Evolutionary conservation across 257 asterid species (phyloP).

Genomic region (Solanum tacnaense): DNA sequence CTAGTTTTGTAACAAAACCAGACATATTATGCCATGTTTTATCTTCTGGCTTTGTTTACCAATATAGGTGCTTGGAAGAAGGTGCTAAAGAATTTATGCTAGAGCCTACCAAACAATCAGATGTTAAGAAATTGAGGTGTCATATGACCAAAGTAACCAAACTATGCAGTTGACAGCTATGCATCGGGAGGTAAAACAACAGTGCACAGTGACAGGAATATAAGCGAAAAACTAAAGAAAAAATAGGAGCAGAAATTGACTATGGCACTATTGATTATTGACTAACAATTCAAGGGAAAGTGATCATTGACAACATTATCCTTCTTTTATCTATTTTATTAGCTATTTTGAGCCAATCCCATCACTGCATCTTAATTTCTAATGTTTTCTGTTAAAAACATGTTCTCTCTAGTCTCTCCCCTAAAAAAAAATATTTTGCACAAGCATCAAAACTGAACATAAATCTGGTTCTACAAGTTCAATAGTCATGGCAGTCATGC

Average conservation of each 20-base stretch:
- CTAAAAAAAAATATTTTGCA: not conserved
- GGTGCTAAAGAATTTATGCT: slow-evolving; percentile 29
- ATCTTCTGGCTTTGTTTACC: not conserved
- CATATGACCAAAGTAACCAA: slow-evolving; percentile 9
- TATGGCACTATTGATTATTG: not conserved
- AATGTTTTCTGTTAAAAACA: not conserved
- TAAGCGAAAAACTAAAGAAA: not conserved
- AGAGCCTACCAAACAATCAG: slow-evolving; percentile 35
- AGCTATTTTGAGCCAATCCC: not conserved
- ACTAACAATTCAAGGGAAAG: not conserved
- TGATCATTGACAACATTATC: not conserved
- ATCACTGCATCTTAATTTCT: not conserved
- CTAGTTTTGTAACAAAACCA: not conserved
- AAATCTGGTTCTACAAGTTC: not conserved
- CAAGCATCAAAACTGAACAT: not conserved
- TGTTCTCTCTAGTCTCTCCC: not conserved
- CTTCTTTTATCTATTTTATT: not conserved
- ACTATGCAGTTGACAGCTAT: slow-evolving; percentile 10
- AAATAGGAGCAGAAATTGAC: not conserved
- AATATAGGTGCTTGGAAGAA: slow-evolving; percentile 24
- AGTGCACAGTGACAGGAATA: not conserved
- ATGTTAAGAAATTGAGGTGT: slow-evolving; percentile 25
- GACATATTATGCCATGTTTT: not conserved
- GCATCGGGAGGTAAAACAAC: slow-evolving; percentile 5
- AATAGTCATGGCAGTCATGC: not conserved